Conservation (phyloP, 768 basidiomycete species). For the Cyclocybe cylindracea region DNA sequence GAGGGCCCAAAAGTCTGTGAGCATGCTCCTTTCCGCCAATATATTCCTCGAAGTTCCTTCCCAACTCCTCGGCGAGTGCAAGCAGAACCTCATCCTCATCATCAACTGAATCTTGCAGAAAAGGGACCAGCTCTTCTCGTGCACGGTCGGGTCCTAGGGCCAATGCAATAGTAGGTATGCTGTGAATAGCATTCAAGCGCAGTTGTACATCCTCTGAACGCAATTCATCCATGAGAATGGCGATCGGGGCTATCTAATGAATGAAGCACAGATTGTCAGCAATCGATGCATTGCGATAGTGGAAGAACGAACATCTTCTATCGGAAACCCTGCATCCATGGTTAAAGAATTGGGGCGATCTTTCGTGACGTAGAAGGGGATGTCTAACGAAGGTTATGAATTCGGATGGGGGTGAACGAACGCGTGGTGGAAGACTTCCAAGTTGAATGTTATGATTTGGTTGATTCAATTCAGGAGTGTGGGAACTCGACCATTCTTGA, state of each 20-base stretch:
- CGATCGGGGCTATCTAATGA: conserved; percentile 53
- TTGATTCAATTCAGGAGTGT: too few relatives aligned
- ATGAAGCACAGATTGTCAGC: conserved; percentile 11
- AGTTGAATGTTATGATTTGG: too few relatives aligned
- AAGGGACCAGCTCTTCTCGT: conserved; percentile 93
- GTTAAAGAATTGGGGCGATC: conserved; percentile 14
- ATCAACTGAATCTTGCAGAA: conserved; percentile 98
- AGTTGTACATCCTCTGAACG: conserved; percentile 98
- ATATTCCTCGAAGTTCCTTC: conserved; percentile 92
- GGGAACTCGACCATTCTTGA: too few relatives aligned
- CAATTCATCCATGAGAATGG: conserved; percentile 96
- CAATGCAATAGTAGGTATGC: conserved; percentile 98
- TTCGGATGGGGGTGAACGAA: not conserved
- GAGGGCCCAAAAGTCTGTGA: conserved; percentile 82
- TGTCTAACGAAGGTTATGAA: not conserved
- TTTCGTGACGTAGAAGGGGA: conserved; percentile 1
- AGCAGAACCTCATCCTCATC: conserved; percentile 97
- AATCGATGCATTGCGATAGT: conserved; percentile 15
- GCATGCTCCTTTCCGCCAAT: conserved; percentile 88
- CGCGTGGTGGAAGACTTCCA: not conserved
- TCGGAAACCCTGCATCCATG: conserved; percentile 65
- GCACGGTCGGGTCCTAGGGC: conserved; percentile 92
- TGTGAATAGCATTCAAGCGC: conserved; percentile 94
- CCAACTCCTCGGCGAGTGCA: conserved; percentile 95
- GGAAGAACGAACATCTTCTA: conserved; percentile 59